These are phyloP conservation scores for Talaromyces proteolyticus DNA, from an alignment of 495 filamentous ascomycete genomes.

Conservation along the genomic window DNA sequence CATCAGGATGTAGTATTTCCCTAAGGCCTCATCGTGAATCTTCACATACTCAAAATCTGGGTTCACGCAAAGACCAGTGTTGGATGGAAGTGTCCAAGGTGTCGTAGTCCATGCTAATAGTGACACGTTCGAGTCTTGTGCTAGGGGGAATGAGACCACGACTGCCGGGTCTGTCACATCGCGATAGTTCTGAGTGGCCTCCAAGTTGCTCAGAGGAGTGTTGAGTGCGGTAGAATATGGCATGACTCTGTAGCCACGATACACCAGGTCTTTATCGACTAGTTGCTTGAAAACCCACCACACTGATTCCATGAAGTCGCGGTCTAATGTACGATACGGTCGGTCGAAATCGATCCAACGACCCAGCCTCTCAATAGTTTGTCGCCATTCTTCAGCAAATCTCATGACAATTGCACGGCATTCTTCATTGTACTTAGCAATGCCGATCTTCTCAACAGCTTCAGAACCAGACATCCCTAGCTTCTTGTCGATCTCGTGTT, in stretches of 20 bases:
- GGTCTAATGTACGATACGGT: constrained; percentile 92
- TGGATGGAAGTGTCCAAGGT: constrained; percentile 90
- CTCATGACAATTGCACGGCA: constrained; percentile 94
- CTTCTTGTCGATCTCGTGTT: constrained; percentile 99
- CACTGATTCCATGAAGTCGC: constrained; percentile 89
- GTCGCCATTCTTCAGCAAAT: constrained; percentile 82
- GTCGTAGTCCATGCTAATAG: constrained; percentile 93
- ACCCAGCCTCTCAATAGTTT: constrained; percentile 83
- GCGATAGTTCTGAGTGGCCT: constrained; percentile 91
- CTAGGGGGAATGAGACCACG: constrained; percentile 79
- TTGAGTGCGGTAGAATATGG: constrained; percentile 89
- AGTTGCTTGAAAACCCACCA: constrained; percentile 98
- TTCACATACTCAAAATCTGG: constrained; percentile 94
- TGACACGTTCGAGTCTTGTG: constrained; percentile 66
- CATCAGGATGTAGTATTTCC: constrained; percentile 82
- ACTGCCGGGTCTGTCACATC: constrained; percentile 91
- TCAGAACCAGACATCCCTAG: constrained; percentile 83
- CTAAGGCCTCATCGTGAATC: constrained; percentile 74
- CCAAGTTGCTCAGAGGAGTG: constrained; percentile 89
- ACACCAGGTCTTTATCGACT: constrained; percentile 82
- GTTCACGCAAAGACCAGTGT: constrained; percentile 74
- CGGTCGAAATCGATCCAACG: constrained; percentile 99
- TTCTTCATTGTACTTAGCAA: constrained; percentile 89
- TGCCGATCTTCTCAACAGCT: constrained; percentile 79
- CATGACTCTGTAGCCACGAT: constrained; percentile 87